Base-by-base conservation (phyloP, 768 basidiomycete species). In the Lyophyllum decastes region DNA sequence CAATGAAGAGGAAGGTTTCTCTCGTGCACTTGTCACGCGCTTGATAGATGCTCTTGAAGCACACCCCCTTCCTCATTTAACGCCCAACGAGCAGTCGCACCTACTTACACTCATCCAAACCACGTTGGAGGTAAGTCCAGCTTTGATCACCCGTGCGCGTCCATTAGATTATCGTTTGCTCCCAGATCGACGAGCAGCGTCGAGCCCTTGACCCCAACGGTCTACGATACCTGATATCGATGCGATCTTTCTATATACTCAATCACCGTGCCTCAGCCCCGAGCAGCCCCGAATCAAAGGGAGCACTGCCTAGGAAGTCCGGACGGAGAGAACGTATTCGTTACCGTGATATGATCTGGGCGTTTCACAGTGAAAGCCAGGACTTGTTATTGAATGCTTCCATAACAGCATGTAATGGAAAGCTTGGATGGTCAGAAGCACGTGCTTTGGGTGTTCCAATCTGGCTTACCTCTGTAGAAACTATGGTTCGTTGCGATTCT, bases 321-420 rank as follows among this genome's bases (percentile, higher is more conserved):
- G 85, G 81, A 26, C 79, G 84, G 64, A 77, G 92, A 64, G 86
- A 89, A 66, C 82, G 93, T n/a, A 79, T 96, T 47, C 85, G 92
- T 21, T 95, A 90, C 71, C 86, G 97, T 33, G 96, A 99, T 70
- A 93, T 98, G 77, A 81, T 98, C 25, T 99, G 96, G 95, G 96
- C 95, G 0, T 95, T 90, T 69, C 91, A 97, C 64, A 97, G 95
- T 67, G 94, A 97, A 72, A 92, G 88, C 66, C 95, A 99, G 66
- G 93, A 90, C 17, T 70, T 98, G 45, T 72, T 99, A 4, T 70
- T 97, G 52, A 76, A 80, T 25, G 86, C 88, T 3, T 90, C 90
- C 2, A 80, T 80, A 16, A 73, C 80, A 3, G 87, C 90, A 12
- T 95, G 92, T 64, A 82, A 83, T 35, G 89, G 87, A 0, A 96